Percentiles rank a stretch among this genome's conserved stretches.
Conservation (phyloP, 1,284 basidiomycete species). For the Porodaedalea pini region DNA sequence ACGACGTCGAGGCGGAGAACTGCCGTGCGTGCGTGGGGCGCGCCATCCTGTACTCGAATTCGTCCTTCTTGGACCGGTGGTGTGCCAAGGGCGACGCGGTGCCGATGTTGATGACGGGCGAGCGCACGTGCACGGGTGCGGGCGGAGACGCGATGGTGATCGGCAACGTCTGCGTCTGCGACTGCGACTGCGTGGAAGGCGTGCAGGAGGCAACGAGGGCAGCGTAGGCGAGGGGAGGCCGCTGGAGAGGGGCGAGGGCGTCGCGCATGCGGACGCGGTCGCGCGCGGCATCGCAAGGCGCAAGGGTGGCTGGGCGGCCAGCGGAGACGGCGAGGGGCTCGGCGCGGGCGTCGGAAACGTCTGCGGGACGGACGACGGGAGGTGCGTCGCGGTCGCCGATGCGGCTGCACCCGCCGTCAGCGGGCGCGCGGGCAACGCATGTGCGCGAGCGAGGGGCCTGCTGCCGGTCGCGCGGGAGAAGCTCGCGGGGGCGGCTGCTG, state of each 20-base stretch:
- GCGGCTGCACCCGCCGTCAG: background rate
- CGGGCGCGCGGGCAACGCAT: background rate
- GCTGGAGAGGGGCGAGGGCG: constrained; percentile 15
- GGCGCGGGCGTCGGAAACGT: constrained; percentile 11
- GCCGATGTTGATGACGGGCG: constrained; percentile 19
- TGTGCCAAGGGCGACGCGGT: constrained; percentile 4
- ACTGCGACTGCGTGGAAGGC: background rate
- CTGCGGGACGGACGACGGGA: constrained; percentile 10
- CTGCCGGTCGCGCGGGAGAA: constrained; percentile 6
- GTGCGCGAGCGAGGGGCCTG: background rate
- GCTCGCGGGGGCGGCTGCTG: background rate
- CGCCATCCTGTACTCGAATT: constrained; percentile 11
- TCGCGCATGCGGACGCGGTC: constrained; percentile 1
- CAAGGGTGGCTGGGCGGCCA: background rate
- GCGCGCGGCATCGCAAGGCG: constrained; percentile 11
- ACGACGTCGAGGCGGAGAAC: background rate
- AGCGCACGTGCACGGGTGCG: constrained; percentile 5
- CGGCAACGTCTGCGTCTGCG: background rate
- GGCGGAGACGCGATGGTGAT: background rate
- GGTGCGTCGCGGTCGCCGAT: background rate
- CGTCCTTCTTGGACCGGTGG: constrained; percentile 4
- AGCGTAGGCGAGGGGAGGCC: constrained; percentile 18
- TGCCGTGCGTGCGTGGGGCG: background rate
- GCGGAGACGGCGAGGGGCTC: constrained; percentile 7
- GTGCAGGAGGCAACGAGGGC: constrained; percentile 9